These are phyloP conservation scores for Prorocentrum cordatum DNA, from an alignment of 169 alveolate species.

Conservation along the genomic window DNA sequence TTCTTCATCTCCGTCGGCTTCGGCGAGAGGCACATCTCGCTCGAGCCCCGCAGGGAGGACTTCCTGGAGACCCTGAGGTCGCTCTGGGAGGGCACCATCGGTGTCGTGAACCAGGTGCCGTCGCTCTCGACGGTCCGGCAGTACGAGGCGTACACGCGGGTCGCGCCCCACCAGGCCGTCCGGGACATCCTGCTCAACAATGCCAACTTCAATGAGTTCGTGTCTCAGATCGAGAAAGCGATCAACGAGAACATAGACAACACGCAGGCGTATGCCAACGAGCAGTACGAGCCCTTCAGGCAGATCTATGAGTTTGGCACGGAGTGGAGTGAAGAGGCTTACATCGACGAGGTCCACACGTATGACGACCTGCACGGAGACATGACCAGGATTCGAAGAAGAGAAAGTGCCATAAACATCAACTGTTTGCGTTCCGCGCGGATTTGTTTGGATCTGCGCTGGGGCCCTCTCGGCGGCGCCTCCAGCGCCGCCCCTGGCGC, in stretches of 20 bases:
- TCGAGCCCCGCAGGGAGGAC: not conserved
- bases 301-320: conserved; percentile 40
- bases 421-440: no score
- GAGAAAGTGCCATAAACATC: no score
- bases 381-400: not conserved
- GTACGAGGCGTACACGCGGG: not conserved
- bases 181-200: no score
- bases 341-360: conserved; percentile 7
- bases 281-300: conserved; percentile 28
- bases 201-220: no score
- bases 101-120: not conserved
- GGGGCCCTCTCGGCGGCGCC: no score
- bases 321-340: conserved; percentile 7
- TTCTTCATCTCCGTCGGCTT: not conserved
- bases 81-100: not conserved
- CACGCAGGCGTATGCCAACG: conserved; percentile 9
- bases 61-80: not conserved
- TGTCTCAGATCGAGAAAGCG: no score
- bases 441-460: no score
- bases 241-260: no score
- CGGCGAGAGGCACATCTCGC: not conserved
- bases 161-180: no score
- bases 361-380: not conserved
- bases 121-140: not conserved
- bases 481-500: no score